Percentiles rank a stretch among this genome's conserved stretches.
These are phyloP conservation scores for Sanchytrium tribonematis DNA, from an alignment of 371 early-diverging fungal species.

Conservation along the genomic window DNA sequence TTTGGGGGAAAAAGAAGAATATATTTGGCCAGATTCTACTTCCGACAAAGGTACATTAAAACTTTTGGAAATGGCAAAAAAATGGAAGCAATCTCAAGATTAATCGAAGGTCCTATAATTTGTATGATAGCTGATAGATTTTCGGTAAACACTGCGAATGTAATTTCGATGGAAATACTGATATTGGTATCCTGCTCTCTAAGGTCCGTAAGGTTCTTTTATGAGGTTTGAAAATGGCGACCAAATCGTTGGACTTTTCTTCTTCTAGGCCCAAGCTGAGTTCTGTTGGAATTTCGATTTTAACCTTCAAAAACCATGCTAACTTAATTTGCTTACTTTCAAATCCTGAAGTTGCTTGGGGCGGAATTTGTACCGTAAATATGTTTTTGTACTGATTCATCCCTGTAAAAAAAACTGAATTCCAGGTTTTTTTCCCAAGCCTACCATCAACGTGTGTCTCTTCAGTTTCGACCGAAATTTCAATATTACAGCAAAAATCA, in stretches of 20 bases:
- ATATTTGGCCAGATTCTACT: neutral
- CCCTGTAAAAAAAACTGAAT: neutral
- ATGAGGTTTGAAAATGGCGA: neutral
- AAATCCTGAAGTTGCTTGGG: neutral
- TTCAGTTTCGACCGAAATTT: neutral
- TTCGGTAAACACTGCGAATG: neutral
- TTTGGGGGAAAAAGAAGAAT: neutral
- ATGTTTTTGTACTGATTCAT: neutral
- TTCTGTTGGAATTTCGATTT: neutral
- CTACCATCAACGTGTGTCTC: neutral
- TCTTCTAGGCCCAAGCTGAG: neutral
- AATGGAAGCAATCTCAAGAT: neutral
- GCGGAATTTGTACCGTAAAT: neutral
- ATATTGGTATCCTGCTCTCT: neutral
- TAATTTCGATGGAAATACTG: neutral
- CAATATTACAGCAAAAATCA: neutral
- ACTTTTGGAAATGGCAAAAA: neutral
- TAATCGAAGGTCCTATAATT: neutral
- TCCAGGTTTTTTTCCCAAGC: neutral
- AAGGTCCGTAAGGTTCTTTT: neutral
- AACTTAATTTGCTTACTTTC: neutral
- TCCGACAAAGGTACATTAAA: neutral
- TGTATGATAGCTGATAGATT: neutral
- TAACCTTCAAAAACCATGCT: neutral
- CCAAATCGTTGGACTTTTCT: neutral